Base-by-base conservation (phyloP, 306 rosid species). In the Trifolium fragiferum region DNA sequence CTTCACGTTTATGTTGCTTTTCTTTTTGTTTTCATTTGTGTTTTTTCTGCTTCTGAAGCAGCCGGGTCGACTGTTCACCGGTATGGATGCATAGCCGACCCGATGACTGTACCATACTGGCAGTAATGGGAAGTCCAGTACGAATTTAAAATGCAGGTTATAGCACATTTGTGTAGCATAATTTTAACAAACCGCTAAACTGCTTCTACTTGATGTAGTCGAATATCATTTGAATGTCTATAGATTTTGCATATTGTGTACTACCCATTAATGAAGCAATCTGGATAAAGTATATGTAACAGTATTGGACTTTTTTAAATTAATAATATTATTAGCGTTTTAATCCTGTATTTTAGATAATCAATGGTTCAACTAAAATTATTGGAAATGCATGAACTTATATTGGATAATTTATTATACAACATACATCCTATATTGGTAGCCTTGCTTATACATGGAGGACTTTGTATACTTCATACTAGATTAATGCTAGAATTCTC, bases 401-500 rank as follows among this genome's bases (percentile, higher is more conserved):
- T 57, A 13, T 49, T 43, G 35, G 60, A 76, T 47, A 53, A 21
- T 67, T 67, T 40, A 61, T 67, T 7, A 44, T 59, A 58, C 66
- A 75, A 70, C 19, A 37, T 76, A 16, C 13, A 66, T 20, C 54
- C 10, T 50, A 58, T 64, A 47, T 27, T 64, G 47, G 71, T 49
- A 66, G 35, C 65, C 44, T 54, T 41, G 66, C 65, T 40, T 53
- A 63, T 38, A 43, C 53, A 18, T 62, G 50, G 66, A 76, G 6
- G 35, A 72, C 38, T 38, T 33, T 47, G 12, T 67, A 25, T 63
- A 51, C 43, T 20, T 76, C 62, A 53, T 60, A 33, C 68, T 49
- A 27, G 75, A 58, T 46, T 46, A 75, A 59, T 65, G 50, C 60
- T 32, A 59, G 38, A 47, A 18, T 72, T 21, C 64, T 73, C 79